phyloP scores from a whole-genome alignment of 1,284 basidiomycete genomes.

The Malassezia furfur region DNA sequence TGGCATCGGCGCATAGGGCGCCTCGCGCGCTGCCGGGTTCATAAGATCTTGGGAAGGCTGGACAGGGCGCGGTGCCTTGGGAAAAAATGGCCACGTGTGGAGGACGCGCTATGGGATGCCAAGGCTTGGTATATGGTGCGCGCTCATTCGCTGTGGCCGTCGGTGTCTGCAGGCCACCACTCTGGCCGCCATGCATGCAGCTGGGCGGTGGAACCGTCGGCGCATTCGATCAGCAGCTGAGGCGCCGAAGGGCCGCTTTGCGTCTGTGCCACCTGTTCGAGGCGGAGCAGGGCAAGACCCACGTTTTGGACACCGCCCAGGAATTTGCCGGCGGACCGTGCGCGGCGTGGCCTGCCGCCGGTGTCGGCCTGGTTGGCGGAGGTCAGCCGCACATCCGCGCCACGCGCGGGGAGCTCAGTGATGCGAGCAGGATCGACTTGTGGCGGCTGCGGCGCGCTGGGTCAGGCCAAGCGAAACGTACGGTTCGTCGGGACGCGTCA shows the following conservation, averaged over 20 bases:
- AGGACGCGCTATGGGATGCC: not conserved
- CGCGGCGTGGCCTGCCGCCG: not conserved
- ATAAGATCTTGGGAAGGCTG: no score
- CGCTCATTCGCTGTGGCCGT: no score
- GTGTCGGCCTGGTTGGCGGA: not conserved
- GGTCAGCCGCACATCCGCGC: slow-evolving; percentile 25
- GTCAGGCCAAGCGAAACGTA: not conserved
- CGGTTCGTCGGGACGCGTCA: slow-evolving; percentile 15
- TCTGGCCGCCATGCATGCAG: not conserved
- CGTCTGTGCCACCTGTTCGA: slow-evolving; percentile 32
- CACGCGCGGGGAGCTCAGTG: slow-evolving; percentile 5
- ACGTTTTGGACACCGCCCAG: slow-evolving; percentile 31
- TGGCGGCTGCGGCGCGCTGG: not conserved
- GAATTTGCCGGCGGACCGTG: slow-evolving; percentile 35
- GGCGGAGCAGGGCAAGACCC: slow-evolving; percentile 30
- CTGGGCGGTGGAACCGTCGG: not conserved
- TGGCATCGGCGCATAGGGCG: no score
- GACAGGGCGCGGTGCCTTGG: not conserved
- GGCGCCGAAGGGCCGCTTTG: not conserved
- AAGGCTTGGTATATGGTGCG: no score
- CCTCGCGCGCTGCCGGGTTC: no score
- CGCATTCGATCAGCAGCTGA: not conserved
- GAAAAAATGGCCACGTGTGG: not conserved
- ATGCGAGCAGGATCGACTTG: not conserved
- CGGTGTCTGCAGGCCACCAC: not conserved